Percentiles rank a stretch among this genome's conserved stretches.
These are phyloP conservation scores for Gigaspora rosea DNA, from an alignment of 192 early-diverging fungal genomes.

Conservation along the genomic window DNA sequence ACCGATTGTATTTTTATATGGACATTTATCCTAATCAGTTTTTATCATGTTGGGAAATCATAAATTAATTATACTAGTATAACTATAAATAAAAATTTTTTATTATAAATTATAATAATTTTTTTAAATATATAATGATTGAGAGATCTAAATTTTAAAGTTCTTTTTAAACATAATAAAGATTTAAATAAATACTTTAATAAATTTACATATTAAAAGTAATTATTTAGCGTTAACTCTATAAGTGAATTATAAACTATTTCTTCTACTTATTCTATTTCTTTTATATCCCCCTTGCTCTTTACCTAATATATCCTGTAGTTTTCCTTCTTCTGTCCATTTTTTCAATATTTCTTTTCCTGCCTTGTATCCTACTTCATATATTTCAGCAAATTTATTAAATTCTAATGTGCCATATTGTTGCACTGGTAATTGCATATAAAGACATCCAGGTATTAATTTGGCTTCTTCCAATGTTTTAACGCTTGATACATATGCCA, in stretches of 20 bases:
- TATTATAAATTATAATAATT: no score
- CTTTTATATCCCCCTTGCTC: constrained; percentile 32
- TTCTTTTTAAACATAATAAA: no score
- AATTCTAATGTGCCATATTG: constrained; percentile 91
- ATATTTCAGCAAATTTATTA: constrained; percentile 86
- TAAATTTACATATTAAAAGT: no score
- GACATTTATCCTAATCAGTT: no score
- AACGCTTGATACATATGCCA: constrained; percentile 92
- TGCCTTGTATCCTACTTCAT: constrained; percentile 83
- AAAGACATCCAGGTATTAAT: constrained; percentile 74
- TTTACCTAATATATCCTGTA: constrained; percentile 38
- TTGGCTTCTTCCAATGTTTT: constrained; percentile 90
- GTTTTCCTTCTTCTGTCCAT: constrained; percentile 76
- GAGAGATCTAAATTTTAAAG: no score
- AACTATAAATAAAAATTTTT: no score
- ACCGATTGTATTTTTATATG: no score
- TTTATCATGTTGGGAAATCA: no score
- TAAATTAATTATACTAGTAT: no score
- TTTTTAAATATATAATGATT: no score
- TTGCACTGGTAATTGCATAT: constrained; percentile 85
- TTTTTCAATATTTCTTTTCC: constrained; percentile 73
- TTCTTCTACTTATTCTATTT: constrained; percentile 34
- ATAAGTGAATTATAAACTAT: constrained; percentile 11
- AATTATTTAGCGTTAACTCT: no score
- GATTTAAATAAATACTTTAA: no score